These are phyloP conservation scores for Plasmodium coatneyi DNA, from an alignment of 169 alveolate species.

Conservation along the genomic window DNA sequence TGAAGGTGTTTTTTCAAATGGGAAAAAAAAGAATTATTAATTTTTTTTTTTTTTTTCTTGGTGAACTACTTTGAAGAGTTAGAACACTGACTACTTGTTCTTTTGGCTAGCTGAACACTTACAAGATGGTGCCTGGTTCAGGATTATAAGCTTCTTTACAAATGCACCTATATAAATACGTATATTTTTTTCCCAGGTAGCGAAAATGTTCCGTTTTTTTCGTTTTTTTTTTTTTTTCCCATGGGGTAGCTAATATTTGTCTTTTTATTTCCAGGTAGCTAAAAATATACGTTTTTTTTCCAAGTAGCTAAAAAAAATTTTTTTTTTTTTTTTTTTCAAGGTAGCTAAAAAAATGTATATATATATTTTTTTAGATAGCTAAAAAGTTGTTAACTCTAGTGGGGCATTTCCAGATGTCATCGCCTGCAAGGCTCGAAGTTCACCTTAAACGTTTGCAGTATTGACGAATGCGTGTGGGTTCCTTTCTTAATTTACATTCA, in stretches of 20 bases:
- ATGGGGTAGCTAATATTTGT: slow-evolving; percentile 4
- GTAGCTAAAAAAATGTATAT: not conserved
- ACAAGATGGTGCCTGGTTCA: not conserved
- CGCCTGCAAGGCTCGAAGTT: not conserved
- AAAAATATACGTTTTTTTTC: not conserved
- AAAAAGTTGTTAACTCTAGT: not conserved
- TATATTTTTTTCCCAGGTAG: slow-evolving; percentile 9
- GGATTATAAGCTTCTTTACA: not conserved
- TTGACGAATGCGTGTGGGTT: not conserved
- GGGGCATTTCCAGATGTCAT: not conserved
- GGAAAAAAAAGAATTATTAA: not conserved
- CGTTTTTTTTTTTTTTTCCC: not conserved
- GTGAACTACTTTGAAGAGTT: not conserved
- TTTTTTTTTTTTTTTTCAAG: not conserved
- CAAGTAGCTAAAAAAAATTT: not conserved
- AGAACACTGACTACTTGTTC: not conserved
- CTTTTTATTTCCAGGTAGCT: slow-evolving; percentile 6
- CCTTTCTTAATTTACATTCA: not conserved
- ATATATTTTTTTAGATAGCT: not conserved
- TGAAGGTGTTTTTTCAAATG: not conserved
- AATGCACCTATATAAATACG: not conserved
- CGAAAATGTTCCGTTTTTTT: not conserved
- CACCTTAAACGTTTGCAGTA: not conserved
- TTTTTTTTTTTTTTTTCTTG: not conserved
- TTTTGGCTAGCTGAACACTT: not conserved